A percentile compares a stretch with the other conserved stretches of the same genome.
phyloP scores from a whole-genome alignment of 495 filamentous ascomycete genomes.

The Chaetomium cochliodes region DNA sequence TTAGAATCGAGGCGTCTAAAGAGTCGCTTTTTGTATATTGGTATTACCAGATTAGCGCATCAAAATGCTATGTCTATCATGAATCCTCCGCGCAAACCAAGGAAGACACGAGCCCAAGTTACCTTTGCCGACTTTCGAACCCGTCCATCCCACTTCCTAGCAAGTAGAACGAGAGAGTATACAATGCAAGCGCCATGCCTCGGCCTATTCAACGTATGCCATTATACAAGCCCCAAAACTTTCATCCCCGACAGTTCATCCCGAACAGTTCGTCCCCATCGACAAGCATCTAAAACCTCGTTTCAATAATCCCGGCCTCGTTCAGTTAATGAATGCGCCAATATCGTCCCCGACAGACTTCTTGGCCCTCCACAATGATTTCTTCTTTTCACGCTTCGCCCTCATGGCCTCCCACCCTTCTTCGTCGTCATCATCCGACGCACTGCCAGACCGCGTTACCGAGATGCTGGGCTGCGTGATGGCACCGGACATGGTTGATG shows the following conservation, averaged over 20 bases:
- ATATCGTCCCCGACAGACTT: constrained; percentile 49
- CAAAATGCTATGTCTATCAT: constrained; percentile 40
- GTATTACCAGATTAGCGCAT: constrained; percentile 42
- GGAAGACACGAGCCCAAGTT: background rate
- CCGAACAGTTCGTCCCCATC: background rate
- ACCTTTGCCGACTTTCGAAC: background rate
- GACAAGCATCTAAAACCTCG: background rate
- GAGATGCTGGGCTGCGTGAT: constrained; percentile 32
- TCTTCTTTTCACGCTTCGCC: constrained; percentile 79
- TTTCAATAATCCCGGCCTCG: background rate
- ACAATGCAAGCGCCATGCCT: constrained; percentile 9
- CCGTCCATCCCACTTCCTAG: background rate
- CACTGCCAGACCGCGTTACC: constrained; percentile 35
- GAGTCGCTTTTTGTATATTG: constrained; percentile 15
- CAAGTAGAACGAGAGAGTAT: constrained; percentile 5
- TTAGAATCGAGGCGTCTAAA: background rate
- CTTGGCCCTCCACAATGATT: constrained; percentile 68
- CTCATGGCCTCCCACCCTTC: constrained; percentile 82
- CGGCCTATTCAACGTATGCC: background rate
- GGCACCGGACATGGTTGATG: constrained; percentile 54
- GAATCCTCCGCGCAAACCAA: constrained; percentile 27
- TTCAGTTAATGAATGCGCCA: constrained; percentile 44
- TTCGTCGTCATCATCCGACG: constrained; percentile 73
- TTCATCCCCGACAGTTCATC: background rate
- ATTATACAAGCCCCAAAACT: background rate